These are phyloP conservation scores for Furcasterigmium furcatum DNA, from an alignment of 2,329 filamentous ascomycete species.

Conservation along the genomic window DNA sequence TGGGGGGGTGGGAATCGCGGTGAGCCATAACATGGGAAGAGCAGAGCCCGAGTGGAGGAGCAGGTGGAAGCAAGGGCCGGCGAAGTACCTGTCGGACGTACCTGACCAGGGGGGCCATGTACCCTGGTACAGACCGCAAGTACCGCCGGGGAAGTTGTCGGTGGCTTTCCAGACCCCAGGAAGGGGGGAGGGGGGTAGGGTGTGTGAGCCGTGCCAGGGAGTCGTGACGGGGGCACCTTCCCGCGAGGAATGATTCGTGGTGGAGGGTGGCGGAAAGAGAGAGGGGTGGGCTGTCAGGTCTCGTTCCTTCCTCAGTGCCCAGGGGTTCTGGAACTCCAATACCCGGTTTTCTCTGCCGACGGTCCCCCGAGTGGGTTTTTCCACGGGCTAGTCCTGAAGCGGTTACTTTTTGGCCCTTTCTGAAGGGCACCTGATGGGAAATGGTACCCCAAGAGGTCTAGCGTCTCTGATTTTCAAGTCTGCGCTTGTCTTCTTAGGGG, in stretches of 20 bases:
- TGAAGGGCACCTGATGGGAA: background rate
- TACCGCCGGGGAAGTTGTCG: conserved; percentile 6
- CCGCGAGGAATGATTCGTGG: conserved; percentile 1
- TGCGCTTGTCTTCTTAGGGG: too few relatives aligned
- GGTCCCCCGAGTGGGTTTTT: background rate
- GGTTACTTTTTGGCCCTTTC: background rate
- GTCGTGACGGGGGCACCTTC: conserved; percentile 1
- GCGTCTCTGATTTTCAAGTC: too few relatives aligned
- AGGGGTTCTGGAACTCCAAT: background rate
- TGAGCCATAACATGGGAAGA: conserved; percentile 9
- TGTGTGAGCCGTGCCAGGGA: background rate
- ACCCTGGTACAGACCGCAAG: conserved; percentile 4
- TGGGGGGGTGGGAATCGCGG: conserved; percentile 11
- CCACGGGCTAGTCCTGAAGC: background rate
- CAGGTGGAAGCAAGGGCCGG: conserved; percentile 9
- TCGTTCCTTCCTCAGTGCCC: background rate
- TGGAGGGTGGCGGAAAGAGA: background rate
- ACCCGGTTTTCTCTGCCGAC: background rate
- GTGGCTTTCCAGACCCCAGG: conserved; percentile 5
- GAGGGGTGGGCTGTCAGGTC: conserved; percentile 3
- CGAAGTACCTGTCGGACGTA: conserved; percentile 5
- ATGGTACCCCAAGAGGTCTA: background rate
- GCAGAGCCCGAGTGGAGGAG: conserved; percentile 2
- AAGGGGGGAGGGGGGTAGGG: background rate
- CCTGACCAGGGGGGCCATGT: conserved; percentile 2